Evolutionary conservation across 768 basidiomycete species (phyloP), one percentile per base, ranked within the genome.

Genomic region (Lyophyllum shimeji): DNA sequence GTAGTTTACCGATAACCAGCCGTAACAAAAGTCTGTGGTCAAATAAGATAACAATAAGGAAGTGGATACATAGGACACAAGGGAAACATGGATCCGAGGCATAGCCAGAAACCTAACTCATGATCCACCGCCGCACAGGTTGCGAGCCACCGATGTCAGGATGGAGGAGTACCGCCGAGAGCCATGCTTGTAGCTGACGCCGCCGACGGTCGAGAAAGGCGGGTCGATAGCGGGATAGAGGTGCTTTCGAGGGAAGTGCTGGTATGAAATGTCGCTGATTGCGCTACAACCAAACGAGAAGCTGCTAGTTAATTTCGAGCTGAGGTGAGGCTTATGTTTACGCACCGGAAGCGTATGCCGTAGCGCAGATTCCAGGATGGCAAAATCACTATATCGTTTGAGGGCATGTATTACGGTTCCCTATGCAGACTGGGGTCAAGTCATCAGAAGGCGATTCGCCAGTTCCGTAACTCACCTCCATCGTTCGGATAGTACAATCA

Each of bases 331-430:
- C 4, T n/a, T 53, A 37, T 50, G 13, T 27, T 56, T 29, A 69
- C 79, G 48, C 61, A 86, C 84, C 0, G 86, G 83, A 1, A 90
- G 69, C 3, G 76, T 78, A 12, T 71, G 74, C 15, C 75, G 72
- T 1, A 90, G 74, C 1, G 73, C 67, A 12, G 64, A 58, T 39
- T 82, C 71, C 7, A 90, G 76, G 46, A 82, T 70, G 3, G 76
- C 80, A 63, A 90, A 90, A 3, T 82, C 84, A 21, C 76, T 84
- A 66, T 89, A 90, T 20, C 87, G 79, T 65, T 84, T 88, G 57
- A 85, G 81, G 2, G 77, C 78, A 55, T 87, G 87, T 31, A 89
- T 85, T 17, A 71, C 76, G 1, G 84, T 86, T 11, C 83, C 82
- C 78, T 87, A 61, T 18, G 34, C 31, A 6, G 49, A 27, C n/a